These are phyloP conservation scores for Cystoderma amianthinum DNA, from an alignment of 768 basidiomycete species.

Conservation along the genomic window DNA sequence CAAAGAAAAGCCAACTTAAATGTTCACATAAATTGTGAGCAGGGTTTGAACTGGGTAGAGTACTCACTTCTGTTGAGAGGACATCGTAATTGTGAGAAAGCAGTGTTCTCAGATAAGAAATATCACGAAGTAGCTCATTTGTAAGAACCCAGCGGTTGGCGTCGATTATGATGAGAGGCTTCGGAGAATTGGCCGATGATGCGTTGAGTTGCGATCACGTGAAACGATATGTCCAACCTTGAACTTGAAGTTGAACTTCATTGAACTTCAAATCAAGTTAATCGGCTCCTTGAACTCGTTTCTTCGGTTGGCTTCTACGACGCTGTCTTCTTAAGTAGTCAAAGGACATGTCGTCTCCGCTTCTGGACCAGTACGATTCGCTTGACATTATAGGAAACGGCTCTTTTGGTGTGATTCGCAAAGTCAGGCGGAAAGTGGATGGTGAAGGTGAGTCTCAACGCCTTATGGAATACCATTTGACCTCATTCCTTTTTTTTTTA, in stretches of 20 bases:
- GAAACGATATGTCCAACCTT: too few species aligned
- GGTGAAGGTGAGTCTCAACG: slow-evolving; percentile 51
- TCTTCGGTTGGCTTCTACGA: neutral
- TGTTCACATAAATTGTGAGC: too few species aligned
- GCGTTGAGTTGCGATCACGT: slow-evolving; percentile 8
- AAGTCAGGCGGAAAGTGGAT: slow-evolving; percentile 82
- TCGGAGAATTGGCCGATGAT: too few species aligned
- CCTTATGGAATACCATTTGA: neutral
- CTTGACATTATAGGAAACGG: slow-evolving; percentile 94
- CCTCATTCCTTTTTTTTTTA: too few species aligned
- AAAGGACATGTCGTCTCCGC: slow-evolving; percentile 17
- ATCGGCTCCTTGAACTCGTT: slow-evolving; percentile 1
- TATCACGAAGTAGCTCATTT: neutral
- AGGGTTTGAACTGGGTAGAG: too few species aligned
- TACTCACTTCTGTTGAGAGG: too few species aligned
- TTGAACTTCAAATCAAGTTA: too few species aligned
- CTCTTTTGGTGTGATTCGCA: slow-evolving; percentile 95
- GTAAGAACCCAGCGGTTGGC: too few species aligned
- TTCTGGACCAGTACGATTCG: slow-evolving; percentile 77
- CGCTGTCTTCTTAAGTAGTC: neutral
- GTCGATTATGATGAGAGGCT: too few species aligned
- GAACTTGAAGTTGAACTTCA: too few species aligned
- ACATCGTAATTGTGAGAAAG: neutral
- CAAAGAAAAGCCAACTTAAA: too few species aligned
- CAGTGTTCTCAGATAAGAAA: neutral